These are phyloP conservation scores for Xylaria intraflava DNA, from an alignment of 495 filamentous ascomycete species.

Conservation along the genomic window DNA sequence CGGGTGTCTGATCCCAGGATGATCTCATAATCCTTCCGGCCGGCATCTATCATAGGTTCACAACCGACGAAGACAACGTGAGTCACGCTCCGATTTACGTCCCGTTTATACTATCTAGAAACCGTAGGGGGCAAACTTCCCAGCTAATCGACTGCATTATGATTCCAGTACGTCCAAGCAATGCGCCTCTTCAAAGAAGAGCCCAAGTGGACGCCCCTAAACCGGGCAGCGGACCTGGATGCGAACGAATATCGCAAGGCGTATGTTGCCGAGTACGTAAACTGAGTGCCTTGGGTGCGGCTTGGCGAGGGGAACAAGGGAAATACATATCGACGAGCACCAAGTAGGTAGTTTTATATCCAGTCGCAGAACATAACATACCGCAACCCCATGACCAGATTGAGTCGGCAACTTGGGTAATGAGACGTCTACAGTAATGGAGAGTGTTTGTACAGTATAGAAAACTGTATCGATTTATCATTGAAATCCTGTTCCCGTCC, in stretches of 20 bases:
- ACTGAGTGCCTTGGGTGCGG: background rate
- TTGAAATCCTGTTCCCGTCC: too few relatives aligned
- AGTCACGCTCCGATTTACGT: constrained; percentile 27
- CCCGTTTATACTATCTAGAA: too few relatives aligned
- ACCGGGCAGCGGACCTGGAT: constrained; percentile 72
- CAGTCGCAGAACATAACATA: too few relatives aligned
- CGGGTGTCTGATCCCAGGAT: constrained; percentile 21
- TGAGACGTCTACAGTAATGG: too few relatives aligned
- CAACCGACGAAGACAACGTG: constrained; percentile 85
- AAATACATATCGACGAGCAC: background rate
- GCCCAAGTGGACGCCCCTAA: constrained; percentile 96
- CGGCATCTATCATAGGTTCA: constrained; percentile 97
- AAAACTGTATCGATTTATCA: too few relatives aligned
- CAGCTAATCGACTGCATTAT: constrained; percentile 2
- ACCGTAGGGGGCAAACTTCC: too few relatives aligned
- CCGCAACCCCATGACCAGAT: too few relatives aligned
- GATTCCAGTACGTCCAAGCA: constrained; percentile 76
- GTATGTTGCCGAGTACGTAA: constrained; percentile 51
- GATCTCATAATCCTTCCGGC: constrained; percentile 81
- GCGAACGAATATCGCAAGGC: constrained; percentile 67
- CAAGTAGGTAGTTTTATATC: background rate
- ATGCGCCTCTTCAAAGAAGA: constrained; percentile 98
- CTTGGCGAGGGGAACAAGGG: background rate
- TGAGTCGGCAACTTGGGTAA: too few relatives aligned
- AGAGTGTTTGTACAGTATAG: too few relatives aligned